Percentiles rank a stretch among this genome's conserved stretches.
These are phyloP conservation scores for Dactylonectria estremocensis DNA, from an alignment of 2,329 filamentous ascomycete genomes.

Conservation along the genomic window DNA sequence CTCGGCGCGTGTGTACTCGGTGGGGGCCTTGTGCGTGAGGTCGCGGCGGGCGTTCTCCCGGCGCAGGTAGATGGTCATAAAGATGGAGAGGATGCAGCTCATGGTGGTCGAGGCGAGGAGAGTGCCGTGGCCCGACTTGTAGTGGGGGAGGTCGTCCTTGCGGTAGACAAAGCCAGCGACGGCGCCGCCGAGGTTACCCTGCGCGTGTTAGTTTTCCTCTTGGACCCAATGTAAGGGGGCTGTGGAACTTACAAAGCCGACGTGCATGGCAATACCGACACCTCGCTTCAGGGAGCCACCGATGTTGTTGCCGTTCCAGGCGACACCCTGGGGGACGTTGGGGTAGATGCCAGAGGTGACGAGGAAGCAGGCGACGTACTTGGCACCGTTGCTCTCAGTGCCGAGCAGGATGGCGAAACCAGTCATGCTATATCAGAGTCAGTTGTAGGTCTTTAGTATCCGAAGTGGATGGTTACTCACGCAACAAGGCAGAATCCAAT, in stretches of 20 bases:
- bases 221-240: slow-evolving; percentile 1
- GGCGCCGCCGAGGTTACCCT: slow-evolving; percentile 57
- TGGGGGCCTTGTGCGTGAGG: slow-evolving; percentile 60
- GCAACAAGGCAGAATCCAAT: slow-evolving; percentile 54
- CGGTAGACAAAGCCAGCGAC: slow-evolving; percentile 54
- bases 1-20: slow-evolving; percentile 69
- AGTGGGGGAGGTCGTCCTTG: slow-evolving; percentile 65
- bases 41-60: slow-evolving; percentile 71
- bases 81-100: slow-evolving; percentile 63
- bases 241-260: slow-evolving; percentile 57
- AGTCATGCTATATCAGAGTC: slow-evolving; percentile 49
- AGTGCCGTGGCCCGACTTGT: slow-evolving; percentile 71
- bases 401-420: slow-evolving; percentile 53
- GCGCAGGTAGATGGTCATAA: slow-evolving; percentile 72
- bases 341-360: slow-evolving; percentile 62
- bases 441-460: not conserved
- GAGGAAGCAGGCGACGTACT: slow-evolving; percentile 66
- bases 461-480: slow-evolving; percentile 43
- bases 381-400: slow-evolving; percentile 55
- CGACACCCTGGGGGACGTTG: slow-evolving; percentile 69
- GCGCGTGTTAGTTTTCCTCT: slow-evolving; percentile 30
- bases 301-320: slow-evolving; percentile 74
- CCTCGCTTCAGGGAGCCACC: slow-evolving; percentile 69
- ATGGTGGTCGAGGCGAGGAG: slow-evolving; percentile 70
- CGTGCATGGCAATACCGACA: slow-evolving; percentile 70